phyloP scores from a whole-genome alignment of 2,329 filamentous ascomycete genomes.

The Aspergillus costaricaensis region DNA sequence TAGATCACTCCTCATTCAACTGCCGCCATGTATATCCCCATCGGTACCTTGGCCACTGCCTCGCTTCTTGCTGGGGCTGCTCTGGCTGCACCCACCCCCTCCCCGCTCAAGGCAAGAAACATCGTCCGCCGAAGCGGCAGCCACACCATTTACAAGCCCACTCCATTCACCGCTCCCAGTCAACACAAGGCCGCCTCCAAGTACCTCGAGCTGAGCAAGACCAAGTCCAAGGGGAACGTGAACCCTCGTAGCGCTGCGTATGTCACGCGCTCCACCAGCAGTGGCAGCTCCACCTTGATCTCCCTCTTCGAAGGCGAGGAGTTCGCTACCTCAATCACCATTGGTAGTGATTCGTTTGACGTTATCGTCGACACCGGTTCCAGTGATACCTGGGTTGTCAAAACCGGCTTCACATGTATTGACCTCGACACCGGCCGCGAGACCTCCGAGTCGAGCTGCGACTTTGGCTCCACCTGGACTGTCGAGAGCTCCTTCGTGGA shows the following conservation, averaged over 20 bases:
- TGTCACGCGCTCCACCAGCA: constrained; percentile 3
- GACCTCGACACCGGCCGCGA: constrained; percentile 17
- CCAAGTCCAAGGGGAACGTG: not conserved
- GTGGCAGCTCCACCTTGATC: constrained; percentile 12
- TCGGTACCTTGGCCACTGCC: not conserved
- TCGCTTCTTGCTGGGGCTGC: constrained; percentile 1
- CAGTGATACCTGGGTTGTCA: constrained; percentile 50
- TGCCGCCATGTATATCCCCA: constrained; percentile 1
- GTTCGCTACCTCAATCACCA: constrained; percentile 17
- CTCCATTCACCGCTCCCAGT: constrained; percentile 1
- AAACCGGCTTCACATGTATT: constrained; percentile 38
- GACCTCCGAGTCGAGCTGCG: constrained; percentile 14
- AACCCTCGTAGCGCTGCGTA: constrained; percentile 11
- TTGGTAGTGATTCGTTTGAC: constrained; percentile 36
- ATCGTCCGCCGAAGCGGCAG: not conserved
- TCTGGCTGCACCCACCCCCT: not conserved
- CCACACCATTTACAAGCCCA: constrained; percentile 16
- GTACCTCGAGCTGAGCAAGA: constrained; percentile 12
- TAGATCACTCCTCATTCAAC: not conserved
- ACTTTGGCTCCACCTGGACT: constrained; percentile 23
- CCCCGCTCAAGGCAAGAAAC: not conserved
- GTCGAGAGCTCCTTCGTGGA: constrained; percentile 15
- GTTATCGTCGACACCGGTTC: constrained; percentile 52
- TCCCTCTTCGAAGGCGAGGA: constrained; percentile 20
- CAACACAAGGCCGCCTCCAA: not conserved